Evolutionary conservation across 2,329 filamentous ascomycete species (phyloP).

Genomic region (Paraphoma sp.): DNA sequence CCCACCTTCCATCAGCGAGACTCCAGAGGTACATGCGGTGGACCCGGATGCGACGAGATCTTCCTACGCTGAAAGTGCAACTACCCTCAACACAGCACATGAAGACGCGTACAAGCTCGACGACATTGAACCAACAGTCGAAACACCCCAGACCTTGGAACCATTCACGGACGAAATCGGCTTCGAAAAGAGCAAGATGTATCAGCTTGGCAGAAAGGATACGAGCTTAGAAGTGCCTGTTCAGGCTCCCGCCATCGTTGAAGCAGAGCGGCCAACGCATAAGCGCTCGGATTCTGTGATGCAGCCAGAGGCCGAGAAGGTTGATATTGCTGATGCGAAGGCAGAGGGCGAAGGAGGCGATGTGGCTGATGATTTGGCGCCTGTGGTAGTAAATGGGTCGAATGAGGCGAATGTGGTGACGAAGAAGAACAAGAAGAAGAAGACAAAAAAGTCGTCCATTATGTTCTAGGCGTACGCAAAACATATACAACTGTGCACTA

Average conservation of each 20-base stretch:
- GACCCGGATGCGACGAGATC: background rate
- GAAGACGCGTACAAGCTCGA: conserved; percentile 2
- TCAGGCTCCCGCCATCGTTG: background rate
- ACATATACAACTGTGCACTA: background rate
- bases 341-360: background rate
- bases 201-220: conserved; percentile 15
- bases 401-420: background rate
- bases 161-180: conserved; percentile 24
- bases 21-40: background rate
- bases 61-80: background rate
- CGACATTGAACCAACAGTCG: conserved; percentile 7
- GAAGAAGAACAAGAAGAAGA: background rate
- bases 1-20: background rate
- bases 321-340: background rate
- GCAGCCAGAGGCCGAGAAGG: conserved; percentile 7
- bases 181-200: conserved; percentile 20
- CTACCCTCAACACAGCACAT: background rate
- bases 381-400: background rate
- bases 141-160: conserved; percentile 10
- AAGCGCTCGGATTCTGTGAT: conserved; percentile 22
- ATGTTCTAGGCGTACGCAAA: background rate
- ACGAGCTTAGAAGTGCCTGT: background rate
- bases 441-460: background rate
- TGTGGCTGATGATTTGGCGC: background rate
- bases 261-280: conserved; percentile 1